Evolutionary conservation across 192 early-diverging fungal genomes (phyloP).

Genomic region (Podila epicladia): DNA sequence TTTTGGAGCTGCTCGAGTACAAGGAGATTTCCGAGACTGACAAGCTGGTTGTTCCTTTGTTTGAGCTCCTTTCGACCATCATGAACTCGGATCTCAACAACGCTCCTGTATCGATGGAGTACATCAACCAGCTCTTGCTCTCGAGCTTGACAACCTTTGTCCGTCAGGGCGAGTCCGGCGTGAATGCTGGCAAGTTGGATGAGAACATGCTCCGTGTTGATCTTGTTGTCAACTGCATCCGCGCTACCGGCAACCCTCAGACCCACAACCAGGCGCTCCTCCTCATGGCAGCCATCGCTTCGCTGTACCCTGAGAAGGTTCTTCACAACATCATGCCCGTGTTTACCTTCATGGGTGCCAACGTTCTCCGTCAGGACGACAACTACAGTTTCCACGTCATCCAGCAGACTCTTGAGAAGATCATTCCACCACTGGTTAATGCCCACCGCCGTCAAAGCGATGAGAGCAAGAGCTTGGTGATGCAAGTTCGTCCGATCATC

Average conservation of each 20-base stretch:
- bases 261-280: conserved; percentile 91
- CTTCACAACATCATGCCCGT: conserved; percentile 95
- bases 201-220: conserved; percentile 85
- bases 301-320: conserved; percentile 83
- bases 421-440: conserved; percentile 82
- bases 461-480: conserved; percentile 37
- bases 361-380: conserved; percentile 94
- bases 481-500: conserved; percentile 78
- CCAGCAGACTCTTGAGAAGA: conserved; percentile 85
- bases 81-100: conserved; percentile 60
- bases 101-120: conserved; percentile 75
- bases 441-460: conserved; percentile 55
- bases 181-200: conserved; percentile 51
- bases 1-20: conserved; percentile 83
- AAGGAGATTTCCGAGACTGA: conserved; percentile 60
- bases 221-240: conserved; percentile 87
- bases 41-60: conserved; percentile 73
- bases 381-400: conserved; percentile 97
- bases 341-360: conserved; percentile 98
- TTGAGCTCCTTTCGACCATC: conserved; percentile 74
- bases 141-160: conserved; percentile 68
- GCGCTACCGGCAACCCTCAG: conserved; percentile 91
- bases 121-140: conserved; percentile 88
- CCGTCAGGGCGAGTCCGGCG: conserved; percentile 45
- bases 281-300: conserved; percentile 88